Percentiles rank a stretch among this genome's conserved stretches.
These are phyloP conservation scores for Lentinus brumalis DNA, from an alignment of 768 basidiomycete genomes.

Conservation along the genomic window DNA sequence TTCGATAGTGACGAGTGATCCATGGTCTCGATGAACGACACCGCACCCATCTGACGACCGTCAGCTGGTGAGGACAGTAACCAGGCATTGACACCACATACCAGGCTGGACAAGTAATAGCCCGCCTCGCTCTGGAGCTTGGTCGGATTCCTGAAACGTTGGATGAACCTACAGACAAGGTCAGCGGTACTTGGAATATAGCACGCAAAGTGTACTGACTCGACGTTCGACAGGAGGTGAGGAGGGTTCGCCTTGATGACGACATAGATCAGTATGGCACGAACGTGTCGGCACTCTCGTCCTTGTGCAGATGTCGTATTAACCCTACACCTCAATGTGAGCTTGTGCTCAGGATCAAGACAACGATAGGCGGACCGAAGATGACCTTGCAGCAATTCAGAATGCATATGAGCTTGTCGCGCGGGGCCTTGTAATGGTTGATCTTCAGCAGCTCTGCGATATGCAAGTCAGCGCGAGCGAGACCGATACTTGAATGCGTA, in stretches of 20 bases:
- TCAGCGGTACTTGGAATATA: not conserved
- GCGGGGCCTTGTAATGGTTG: conserved; percentile 97
- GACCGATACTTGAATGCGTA: not conserved
- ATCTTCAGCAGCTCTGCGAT: conserved; percentile 86
- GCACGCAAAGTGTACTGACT: conserved; percentile 51
- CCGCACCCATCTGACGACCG: conserved; percentile 79
- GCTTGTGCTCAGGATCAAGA: conserved; percentile 8
- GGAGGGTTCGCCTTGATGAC: conserved; percentile 94
- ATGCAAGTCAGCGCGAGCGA: not conserved
- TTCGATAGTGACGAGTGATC: conserved; percentile 93
- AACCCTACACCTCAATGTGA: conserved; percentile 54
- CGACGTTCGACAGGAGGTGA: conserved; percentile 92
- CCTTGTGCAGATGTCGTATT: conserved; percentile 81
- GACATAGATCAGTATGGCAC: conserved; percentile 90
- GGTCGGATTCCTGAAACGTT: conserved; percentile 85
- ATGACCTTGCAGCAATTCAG: conserved; percentile 99
- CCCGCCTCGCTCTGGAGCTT: conserved; percentile 95
- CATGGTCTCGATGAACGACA: conserved; percentile 98
- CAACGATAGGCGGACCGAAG: conserved; percentile 66
- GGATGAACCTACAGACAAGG: conserved; percentile 75
- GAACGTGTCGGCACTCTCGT: conserved; percentile 93
- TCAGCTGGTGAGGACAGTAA: not conserved
- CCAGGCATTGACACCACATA: conserved; percentile 38
- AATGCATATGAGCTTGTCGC: conserved; percentile 97
- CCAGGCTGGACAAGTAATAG: conserved; percentile 95